These are phyloP conservation scores for Drechslerella dactyloides DNA, from an alignment of 2,329 filamentous ascomycete genomes.

Conservation along the genomic window DNA sequence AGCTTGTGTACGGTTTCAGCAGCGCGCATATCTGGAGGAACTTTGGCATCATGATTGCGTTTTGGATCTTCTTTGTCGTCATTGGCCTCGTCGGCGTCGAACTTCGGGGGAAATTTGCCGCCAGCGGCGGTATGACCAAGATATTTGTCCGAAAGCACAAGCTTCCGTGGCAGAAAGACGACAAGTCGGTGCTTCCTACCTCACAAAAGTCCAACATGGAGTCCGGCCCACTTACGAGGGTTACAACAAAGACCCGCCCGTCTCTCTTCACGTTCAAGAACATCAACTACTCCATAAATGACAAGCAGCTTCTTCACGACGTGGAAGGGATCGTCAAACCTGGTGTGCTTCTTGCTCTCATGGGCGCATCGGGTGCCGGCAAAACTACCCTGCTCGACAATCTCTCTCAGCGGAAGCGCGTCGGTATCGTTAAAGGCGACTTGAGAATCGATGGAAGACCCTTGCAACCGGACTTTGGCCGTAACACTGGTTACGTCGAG, in stretches of 20 bases:
- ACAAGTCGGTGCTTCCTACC: constrained; percentile 20
- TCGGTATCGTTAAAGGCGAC: constrained; percentile 69
- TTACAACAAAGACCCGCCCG: constrained; percentile 50
- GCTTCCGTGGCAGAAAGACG: constrained; percentile 18
- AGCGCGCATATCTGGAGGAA: constrained; percentile 71
- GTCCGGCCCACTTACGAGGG: constrained; percentile 27
- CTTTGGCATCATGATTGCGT: constrained; percentile 78
- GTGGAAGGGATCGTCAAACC: constrained; percentile 81
- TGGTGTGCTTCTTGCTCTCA: constrained; percentile 77
- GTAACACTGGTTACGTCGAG: constrained; percentile 73
- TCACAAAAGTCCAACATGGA: constrained; percentile 16
- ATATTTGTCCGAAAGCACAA: constrained; percentile 42
- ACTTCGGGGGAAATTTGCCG: constrained; percentile 67
- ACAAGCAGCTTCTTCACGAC: constrained; percentile 70
- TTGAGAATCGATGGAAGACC: constrained; percentile 74
- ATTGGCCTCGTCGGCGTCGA: constrained; percentile 76
- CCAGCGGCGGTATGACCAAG: constrained; percentile 61
- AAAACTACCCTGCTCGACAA: constrained; percentile 85
- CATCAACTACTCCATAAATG: constrained; percentile 75
- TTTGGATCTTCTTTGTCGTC: constrained; percentile 74
- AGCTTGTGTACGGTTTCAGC: constrained; percentile 65
- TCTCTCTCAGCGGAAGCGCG: constrained; percentile 73
- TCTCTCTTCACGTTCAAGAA: constrained; percentile 72
- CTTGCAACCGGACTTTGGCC: constrained; percentile 69
- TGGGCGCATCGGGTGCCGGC: constrained; percentile 81